These are phyloP conservation scores for Talaromyces sp. DNA, from an alignment of 2,329 filamentous ascomycete genomes.

Conservation along the genomic window DNA sequence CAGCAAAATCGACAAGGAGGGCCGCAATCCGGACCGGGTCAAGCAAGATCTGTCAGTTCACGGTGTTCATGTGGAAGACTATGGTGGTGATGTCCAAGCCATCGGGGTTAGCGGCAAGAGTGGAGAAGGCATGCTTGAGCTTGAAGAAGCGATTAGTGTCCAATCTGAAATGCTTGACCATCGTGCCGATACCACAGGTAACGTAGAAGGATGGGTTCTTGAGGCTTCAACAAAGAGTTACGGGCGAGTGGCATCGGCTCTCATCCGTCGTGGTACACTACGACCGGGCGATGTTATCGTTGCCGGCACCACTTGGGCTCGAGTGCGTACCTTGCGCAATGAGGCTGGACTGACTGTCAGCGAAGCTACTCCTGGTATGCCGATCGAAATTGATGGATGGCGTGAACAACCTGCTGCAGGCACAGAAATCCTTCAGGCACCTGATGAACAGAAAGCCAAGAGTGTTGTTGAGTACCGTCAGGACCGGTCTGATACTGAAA, in stretches of 20 bases:
- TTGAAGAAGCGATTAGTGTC: conserved; percentile 87
- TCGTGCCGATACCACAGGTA: conserved; percentile 74
- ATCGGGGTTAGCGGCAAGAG: conserved; percentile 93
- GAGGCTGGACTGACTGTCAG: conserved; percentile 74
- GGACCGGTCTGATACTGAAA: conserved; percentile 70
- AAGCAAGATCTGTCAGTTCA: conserved; percentile 83
- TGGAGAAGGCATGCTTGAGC: conserved; percentile 82
- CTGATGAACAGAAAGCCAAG: conserved; percentile 76
- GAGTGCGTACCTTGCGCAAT: conserved; percentile 80
- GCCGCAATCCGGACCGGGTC: conserved; percentile 77
- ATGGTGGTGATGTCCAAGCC: conserved; percentile 89
- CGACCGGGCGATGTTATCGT: conserved; percentile 79
- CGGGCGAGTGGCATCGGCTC: conserved; percentile 83
- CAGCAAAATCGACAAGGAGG: conserved; percentile 93
- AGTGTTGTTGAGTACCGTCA: conserved; percentile 75
- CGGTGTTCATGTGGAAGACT: conserved; percentile 91
- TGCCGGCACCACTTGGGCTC: conserved; percentile 84
- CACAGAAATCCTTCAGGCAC: conserved; percentile 81
- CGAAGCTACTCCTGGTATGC: conserved; percentile 81
- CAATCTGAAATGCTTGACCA: conserved; percentile 90
- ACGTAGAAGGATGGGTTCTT: conserved; percentile 89
- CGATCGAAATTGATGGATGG: conserved; percentile 96
- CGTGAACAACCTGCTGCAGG: conserved; percentile 82
- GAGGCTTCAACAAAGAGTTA: conserved; percentile 85
- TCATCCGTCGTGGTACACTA: conserved; percentile 86